These are phyloP conservation scores for Toxicodendron radicans DNA, from an alignment of 345 rosid species.

Conservation along the genomic window DNA sequence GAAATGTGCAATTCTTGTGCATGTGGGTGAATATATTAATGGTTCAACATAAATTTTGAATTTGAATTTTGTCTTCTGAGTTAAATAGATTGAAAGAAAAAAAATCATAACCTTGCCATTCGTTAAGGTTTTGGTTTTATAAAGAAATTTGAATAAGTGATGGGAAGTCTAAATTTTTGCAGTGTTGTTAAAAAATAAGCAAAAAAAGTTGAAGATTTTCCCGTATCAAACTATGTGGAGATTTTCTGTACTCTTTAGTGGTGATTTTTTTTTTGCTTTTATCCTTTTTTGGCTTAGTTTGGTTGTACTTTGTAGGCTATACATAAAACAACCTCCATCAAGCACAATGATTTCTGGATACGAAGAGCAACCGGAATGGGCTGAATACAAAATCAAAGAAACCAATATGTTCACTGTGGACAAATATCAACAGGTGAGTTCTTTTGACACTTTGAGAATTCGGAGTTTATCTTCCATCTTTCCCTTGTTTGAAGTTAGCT, in stretches of 20 bases:
- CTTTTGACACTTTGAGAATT: slow-evolving; percentile 19
- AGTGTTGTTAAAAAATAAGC: not conserved
- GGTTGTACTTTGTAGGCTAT: slow-evolving; percentile 47
- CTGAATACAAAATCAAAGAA: slow-evolving; percentile 90
- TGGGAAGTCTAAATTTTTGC: not conserved
- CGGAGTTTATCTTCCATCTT: not conserved
- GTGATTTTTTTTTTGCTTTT: not conserved
- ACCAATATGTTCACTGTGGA: slow-evolving; percentile 91
- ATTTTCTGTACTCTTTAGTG: not conserved
- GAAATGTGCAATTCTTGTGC: too few relatives aligned
- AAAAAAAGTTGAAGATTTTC: not conserved
- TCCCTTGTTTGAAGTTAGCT: slow-evolving; percentile 8
- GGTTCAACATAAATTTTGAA: too few relatives aligned
- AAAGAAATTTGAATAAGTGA: not conserved
- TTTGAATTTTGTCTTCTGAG: too few relatives aligned
- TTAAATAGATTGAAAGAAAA: too few relatives aligned
- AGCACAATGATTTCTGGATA: slow-evolving; percentile 51
- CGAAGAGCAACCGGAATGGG: slow-evolving; percentile 77
- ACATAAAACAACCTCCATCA: slow-evolving; percentile 73
- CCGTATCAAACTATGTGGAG: not conserved
- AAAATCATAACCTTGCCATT: too few relatives aligned
- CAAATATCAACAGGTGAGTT: slow-evolving; percentile 85
- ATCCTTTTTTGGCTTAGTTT: not conserved
- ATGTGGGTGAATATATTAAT: too few relatives aligned
- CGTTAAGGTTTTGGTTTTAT: not conserved